Base-by-base conservation (phyloP, 2,329 filamentous ascomycete species). In the Colletotrichum cereale region DNA sequence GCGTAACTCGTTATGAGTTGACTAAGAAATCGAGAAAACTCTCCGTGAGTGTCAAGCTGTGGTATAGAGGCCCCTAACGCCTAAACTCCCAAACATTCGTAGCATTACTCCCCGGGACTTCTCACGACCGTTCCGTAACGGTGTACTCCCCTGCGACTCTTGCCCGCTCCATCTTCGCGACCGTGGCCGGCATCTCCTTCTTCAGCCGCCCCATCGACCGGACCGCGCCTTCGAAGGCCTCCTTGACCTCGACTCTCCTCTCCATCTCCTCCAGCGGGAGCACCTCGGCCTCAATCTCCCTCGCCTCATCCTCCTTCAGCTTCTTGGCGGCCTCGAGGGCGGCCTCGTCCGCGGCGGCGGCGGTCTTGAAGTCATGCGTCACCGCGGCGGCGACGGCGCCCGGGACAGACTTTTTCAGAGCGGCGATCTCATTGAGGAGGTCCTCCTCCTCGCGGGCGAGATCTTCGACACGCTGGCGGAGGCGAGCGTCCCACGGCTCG, bases 131-230 rank as follows among this genome's bases (percentile, higher is more conserved):
- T 75, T 83, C 82, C n/a, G 82, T 82, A 60, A 87, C 82, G 10
- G 89, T 87, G 78, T 90, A 90, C 74, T 88, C 84, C 21, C 86
- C 88, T 29, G 89, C 90, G 21, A 87, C 85, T 73, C 87, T 83
- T 68, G 90, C 90, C 79, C 89, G 84, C 83, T 91, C 89, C 87
- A 91, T 91, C 79, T 85, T 88, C 65, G 90, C 90, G 76, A 90
- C 88, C 4, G 87, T 86, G 26, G 87, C 85, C 21, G 90, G 88
- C 86, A 92, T 87, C 44, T 88, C 86, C 75, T 84, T 84, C 82
- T 90, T 90, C 67, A 91, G 74, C 74, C 84, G 79, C 3, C 81
- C 86, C 66, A 91, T 76, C 21, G 84, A 85, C 58, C 83, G 83
- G 2, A 91, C 84, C 0, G 87, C 87, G 12, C 74, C 80, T 1